Evolutionary conservation across 2,329 filamentous ascomycete genomes (phyloP), one percentile per base, ranked within the genome.

Genomic region (Pyrenophora seminiperda): DNA sequence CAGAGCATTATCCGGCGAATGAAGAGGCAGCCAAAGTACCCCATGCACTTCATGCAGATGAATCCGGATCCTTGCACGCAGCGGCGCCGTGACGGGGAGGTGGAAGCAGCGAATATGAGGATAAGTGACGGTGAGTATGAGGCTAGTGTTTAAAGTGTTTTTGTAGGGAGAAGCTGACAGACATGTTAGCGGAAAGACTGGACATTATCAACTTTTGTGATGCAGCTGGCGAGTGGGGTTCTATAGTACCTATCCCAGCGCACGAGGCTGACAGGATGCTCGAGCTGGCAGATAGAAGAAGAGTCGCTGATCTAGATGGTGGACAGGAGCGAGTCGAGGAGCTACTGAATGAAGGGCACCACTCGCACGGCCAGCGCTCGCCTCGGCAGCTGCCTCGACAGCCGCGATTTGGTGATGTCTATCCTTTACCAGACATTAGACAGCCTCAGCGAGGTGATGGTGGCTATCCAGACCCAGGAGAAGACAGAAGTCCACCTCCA

Each of bases 161-260:
- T 2, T 2, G n/a, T n/a, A n/a, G n/a, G n/a, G n/a, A n/a, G 14
- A 3, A 5, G 10, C 32, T 47, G 5, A 51, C 5, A n/a, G n/a
- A 7, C 1, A 11, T 1, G 4, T 30, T 17, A 62, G 58, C n/a
- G 4, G 50, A 66, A 7, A 41, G 53, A 5, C 3, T 41, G 5
- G 53, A 58, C 1, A 58, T 66, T 2, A 55, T 67, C 14, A 47
- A 68, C 17, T 68, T 68, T 18, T 58, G 50, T 7, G 64, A 68
- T 14, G 58, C 65, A 6, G 65, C 65, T 2, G 33, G 41, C 7
- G 65, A 68, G 38, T 68, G 65, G 65, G 65, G 65, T 0, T 67
- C 64, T 0, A 50, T 45, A 1, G 59, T 68, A 2, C 57, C 52
- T n/a, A 44, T 68, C 3, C 64, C 63, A 11, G 53, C 47, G 3